Evolutionary conservation across 768 basidiomycete species (phyloP), one percentile per base, ranked within the genome.

Genomic region (Leucogyrophana mollusca): DNA sequence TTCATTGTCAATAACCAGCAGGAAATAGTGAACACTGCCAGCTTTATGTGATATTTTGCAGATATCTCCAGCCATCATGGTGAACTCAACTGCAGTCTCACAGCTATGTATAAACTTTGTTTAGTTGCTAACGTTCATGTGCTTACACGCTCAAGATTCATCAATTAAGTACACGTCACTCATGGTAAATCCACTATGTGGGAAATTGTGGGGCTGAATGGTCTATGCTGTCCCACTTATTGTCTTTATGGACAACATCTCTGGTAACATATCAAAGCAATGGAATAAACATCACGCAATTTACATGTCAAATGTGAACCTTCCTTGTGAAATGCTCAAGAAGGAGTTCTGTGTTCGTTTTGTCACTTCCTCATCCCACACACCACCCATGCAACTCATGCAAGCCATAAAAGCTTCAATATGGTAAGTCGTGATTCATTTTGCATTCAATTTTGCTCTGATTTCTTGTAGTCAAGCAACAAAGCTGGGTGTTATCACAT

Each of bases 281-380:
- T 76, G 66, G 64, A 76, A 75, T 49, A 72, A 73, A 40, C 75
- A 77, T 42, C 65, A 58, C 55, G 74, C 73, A 38, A 61, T 68
- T 0, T 74, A 73, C 39, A 53, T 71, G 18, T 64, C 56, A 1
- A 65, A 73, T 35, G 47, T 57, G 13, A 71, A 67, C 43, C 54
- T 75, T 0, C 73, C 70, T 0, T 55, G 60, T 9, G 41, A 56
- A 22, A 53, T 73, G 9, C 52, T 73, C 0, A 57, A 70, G 2
- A 69, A 73, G 40, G 60, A 74, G 42, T 66, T 55, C 21, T 62
- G 66, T 54, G 56, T 64, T 18, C 67, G 67, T 17, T 75, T 75
- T 47, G 46, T 70, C 1, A 72, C 67, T 4, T 71, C 70, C 0
- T 77, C 71, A 4, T 61, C 59, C 4, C 47, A 66, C 45, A 70